These are phyloP conservation scores for Chrysophaeum taylorii DNA, from an alignment of 352 stramenopile genomes.

Conservation along the genomic window DNA sequence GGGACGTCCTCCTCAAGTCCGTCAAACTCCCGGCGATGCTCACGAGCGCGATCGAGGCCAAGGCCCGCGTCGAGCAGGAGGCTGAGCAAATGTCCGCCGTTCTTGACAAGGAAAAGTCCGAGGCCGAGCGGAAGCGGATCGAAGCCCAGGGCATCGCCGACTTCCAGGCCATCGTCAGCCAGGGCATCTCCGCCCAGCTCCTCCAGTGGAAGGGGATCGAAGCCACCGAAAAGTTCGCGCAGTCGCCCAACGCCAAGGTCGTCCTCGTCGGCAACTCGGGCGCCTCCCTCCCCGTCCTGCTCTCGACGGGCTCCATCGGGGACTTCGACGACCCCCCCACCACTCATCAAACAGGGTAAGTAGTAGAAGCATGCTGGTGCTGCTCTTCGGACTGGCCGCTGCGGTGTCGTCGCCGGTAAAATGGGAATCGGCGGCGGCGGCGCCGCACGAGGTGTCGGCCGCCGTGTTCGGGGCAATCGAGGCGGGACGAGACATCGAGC, in stretches of 20 bases:
- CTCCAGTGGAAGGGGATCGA: slow-evolving; percentile 35
- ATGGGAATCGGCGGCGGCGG: too few relatives aligned
- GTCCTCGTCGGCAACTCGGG: slow-evolving; percentile 31
- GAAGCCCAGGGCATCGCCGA: slow-evolving; percentile 35
- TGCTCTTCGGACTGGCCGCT: too few relatives aligned
- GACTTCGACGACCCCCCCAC: too few relatives aligned
- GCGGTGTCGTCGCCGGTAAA: too few relatives aligned
- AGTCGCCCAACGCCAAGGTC: slow-evolving; percentile 31
- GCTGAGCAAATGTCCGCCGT: slow-evolving; percentile 34
- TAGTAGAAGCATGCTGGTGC: too few relatives aligned
- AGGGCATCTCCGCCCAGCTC: slow-evolving; percentile 17
- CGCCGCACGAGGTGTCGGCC: too few relatives aligned
- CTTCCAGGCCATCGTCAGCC: slow-evolving; percentile 33
- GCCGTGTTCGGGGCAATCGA: too few relatives aligned
- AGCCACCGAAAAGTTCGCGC: slow-evolving; percentile 31
- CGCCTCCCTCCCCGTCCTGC: slow-evolving; percentile 28
- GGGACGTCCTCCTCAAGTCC: slow-evolving; percentile 33
- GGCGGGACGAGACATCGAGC: too few relatives aligned
- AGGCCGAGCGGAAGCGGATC: slow-evolving; percentile 36
- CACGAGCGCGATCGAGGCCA: slow-evolving; percentile 28
- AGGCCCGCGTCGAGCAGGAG: slow-evolving; percentile 35
- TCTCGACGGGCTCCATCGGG: too few relatives aligned
- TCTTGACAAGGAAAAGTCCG: slow-evolving; percentile 30
- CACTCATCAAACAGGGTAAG: too few relatives aligned
- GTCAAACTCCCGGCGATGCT: slow-evolving; percentile 25